These are phyloP conservation scores for Amphirosellinia nigrospora DNA, from an alignment of 495 filamentous ascomycete genomes.

Conservation along the genomic window DNA sequence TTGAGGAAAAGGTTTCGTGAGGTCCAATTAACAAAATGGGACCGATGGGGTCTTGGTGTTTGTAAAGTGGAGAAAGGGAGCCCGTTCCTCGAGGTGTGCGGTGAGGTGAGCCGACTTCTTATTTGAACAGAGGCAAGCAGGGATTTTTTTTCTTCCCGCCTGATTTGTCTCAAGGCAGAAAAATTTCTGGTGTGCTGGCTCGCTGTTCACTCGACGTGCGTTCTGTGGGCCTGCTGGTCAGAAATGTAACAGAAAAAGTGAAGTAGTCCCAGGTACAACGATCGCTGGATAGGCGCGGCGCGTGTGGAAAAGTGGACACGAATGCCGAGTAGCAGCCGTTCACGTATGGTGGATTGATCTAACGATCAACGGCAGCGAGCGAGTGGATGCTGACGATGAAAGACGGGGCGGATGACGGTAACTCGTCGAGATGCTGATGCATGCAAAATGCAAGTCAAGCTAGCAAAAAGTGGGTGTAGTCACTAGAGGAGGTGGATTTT, in stretches of 20 bases:
- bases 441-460: conserved; percentile 46
- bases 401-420: conserved; percentile 38
- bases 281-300: conserved; percentile 25
- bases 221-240: conserved; percentile 27
- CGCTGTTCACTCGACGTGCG: conserved; percentile 21
- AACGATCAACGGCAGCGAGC: conserved; percentile 51
- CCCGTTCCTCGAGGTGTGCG: conserved; percentile 45
- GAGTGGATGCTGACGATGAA: conserved; percentile 53
- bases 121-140: conserved; percentile 38
- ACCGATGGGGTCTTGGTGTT: conserved; percentile 58
- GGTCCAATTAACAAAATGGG: conserved; percentile 49
- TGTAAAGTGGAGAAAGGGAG: conserved; percentile 44
- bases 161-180: conserved; percentile 28
- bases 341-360: conserved; percentile 40
- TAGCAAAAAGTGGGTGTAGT: conserved; percentile 37
- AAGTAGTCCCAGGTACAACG: conserved; percentile 35
- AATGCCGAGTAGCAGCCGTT: conserved; percentile 39
- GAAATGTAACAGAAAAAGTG: conserved; percentile 37
- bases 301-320: conserved; percentile 43
- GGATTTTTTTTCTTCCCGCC: conserved; percentile 27
- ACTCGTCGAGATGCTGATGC: conserved; percentile 44
- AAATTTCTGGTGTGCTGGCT: conserved; percentile 25
- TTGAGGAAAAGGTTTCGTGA: conserved; percentile 42
- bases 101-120: conserved; percentile 44
- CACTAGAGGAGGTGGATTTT: conserved; percentile 27